Conservation (phyloP, 345 rosid genomes). For the Salix dunnii region DNA sequence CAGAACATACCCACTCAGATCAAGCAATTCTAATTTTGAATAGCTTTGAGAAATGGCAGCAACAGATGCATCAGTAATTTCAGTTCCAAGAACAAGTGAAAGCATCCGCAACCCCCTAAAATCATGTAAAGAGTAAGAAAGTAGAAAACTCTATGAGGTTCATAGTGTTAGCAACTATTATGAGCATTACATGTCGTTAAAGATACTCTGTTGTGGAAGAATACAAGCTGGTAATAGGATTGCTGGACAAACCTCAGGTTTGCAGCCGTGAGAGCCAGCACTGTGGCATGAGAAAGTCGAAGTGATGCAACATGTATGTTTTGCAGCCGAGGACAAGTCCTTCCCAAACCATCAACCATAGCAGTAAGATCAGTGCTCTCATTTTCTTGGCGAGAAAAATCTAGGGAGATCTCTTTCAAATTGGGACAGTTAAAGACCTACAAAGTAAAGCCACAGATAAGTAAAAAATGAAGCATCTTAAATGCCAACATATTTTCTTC, state of each 20-base stretch:
- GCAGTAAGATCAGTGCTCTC: constrained; percentile 68
- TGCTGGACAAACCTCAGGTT: constrained; percentile 62
- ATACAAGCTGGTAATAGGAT: neutral
- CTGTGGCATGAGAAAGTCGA: constrained; percentile 71
- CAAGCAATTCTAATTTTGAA: constrained; percentile 79
- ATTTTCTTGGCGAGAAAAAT: constrained; percentile 74
- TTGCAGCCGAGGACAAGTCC: constrained; percentile 66
- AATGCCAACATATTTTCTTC: neutral
- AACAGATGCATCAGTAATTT: constrained; percentile 88
- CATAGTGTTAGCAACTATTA: neutral
- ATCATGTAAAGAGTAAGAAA: neutral
- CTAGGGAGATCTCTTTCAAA: constrained; percentile 75
- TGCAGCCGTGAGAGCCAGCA: constrained; percentile 81
- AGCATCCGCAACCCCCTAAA: constrained; percentile 85
- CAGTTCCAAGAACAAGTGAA: constrained; percentile 88
- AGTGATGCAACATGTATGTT: constrained; percentile 82
- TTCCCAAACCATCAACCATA: constrained; percentile 71
- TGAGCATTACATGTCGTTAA: neutral
- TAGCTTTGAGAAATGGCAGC: constrained; percentile 82
- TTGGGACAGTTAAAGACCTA: constrained; percentile 83
- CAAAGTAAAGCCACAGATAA: neutral
- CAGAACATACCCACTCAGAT: constrained; percentile 88
- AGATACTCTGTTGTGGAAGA: neutral
- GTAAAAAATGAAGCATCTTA: neutral
- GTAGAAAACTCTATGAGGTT: neutral